These are phyloP conservation scores for Coelastrella sp. DNA, from an alignment of 139 green algal genomes.

Conservation along the genomic window DNA sequence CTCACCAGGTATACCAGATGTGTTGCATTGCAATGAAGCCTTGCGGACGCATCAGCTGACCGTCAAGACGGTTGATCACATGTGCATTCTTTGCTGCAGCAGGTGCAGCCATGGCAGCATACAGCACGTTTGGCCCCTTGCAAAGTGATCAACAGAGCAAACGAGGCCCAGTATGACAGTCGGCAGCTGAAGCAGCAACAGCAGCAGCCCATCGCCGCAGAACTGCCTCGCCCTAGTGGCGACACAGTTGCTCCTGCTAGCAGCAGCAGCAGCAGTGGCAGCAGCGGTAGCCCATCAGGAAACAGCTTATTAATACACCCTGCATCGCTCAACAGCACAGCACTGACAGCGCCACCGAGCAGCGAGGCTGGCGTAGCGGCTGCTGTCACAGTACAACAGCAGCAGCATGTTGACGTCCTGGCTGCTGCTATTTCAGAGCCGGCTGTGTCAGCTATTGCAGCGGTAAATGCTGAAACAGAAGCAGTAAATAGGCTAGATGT, in stretches of 20 bases:
- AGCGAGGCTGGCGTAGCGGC: not conserved
- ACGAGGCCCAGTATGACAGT: too few species aligned
- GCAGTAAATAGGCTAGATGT: conserved; percentile 46
- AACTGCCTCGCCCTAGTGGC: too few species aligned
- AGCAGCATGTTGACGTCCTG: not conserved
- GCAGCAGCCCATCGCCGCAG: too few species aligned
- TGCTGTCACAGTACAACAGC: not conserved
- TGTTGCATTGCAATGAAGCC: too few species aligned
- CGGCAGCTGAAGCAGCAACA: too few species aligned
- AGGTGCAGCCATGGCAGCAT: too few species aligned
- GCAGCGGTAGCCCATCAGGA: conserved; percentile 1
- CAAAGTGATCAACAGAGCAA: too few species aligned
- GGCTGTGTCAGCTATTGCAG: not conserved
- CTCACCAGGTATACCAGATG: too few species aligned
- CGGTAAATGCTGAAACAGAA: not conserved
- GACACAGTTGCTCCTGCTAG: not conserved
- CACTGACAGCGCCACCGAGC: not conserved
- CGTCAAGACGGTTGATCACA: too few species aligned
- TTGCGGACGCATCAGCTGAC: too few species aligned
- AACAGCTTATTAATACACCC: not conserved
- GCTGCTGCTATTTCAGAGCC: not conserved
- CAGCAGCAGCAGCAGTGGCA: not conserved
- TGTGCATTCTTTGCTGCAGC: too few species aligned
- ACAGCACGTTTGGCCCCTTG: too few species aligned
- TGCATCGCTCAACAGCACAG: not conserved